Conservation (phyloP, 768 basidiomycete genomes). For the Hygrophorus pudorinus region DNA sequence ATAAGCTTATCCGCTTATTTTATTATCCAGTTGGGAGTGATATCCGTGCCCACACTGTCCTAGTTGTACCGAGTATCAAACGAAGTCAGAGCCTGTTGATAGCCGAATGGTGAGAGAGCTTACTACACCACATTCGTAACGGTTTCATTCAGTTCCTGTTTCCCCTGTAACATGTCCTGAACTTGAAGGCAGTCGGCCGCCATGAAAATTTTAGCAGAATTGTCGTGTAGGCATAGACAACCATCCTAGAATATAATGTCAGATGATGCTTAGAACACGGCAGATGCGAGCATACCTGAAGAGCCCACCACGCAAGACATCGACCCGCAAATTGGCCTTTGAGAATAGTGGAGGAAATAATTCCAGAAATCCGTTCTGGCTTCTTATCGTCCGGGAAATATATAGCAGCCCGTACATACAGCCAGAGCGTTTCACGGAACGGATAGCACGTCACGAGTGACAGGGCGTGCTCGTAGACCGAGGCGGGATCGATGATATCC, state of each 20-base stretch:
- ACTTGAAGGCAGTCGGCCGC: too few species aligned
- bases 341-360: not conserved
- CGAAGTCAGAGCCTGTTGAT: too few species aligned
- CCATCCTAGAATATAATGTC: not conserved
- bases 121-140: too few species aligned
- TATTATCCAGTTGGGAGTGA: too few species aligned
- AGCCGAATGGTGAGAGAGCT: too few species aligned
- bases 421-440: conserved; percentile 53
- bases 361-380: conserved; percentile 1
- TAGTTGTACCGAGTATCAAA: too few species aligned
- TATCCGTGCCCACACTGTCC: too few species aligned
- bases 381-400: conserved; percentile 6
- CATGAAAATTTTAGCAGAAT: too few species aligned
- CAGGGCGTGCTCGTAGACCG: conserved; percentile 31
- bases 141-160: too few species aligned
- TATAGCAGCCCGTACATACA: conserved; percentile 34
- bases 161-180: too few species aligned
- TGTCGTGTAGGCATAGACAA: too few species aligned
- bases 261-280: not conserved
- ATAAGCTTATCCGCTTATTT: too few species aligned
- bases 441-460: conserved; percentile 43
- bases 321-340: not conserved
- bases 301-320: conserved; percentile 1
- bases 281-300: not conserved
- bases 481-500: conserved; percentile 4